phyloP scores from a whole-genome alignment of 1,139 yeast species.

The Saccharomyces hybrid region DNA sequence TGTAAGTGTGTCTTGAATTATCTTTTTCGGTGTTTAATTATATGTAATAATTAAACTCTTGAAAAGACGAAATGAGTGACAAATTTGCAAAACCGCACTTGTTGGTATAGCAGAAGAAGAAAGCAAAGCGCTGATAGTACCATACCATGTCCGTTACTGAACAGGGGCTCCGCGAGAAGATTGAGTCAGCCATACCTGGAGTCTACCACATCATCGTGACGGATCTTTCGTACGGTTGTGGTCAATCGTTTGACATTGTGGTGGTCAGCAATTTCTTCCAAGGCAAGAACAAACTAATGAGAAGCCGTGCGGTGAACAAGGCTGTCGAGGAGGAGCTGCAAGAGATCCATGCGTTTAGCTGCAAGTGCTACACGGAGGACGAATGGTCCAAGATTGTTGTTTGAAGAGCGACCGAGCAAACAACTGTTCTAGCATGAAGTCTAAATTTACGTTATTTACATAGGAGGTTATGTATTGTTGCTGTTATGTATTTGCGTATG shows the following conservation, averaged over 20 bases:
- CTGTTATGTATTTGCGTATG: background rate
- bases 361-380: slow-evolving; percentile 67
- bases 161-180: slow-evolving; percentile 21
- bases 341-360: slow-evolving; percentile 88
- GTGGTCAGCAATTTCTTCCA: slow-evolving; percentile 72
- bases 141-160: slow-evolving; percentile 11
- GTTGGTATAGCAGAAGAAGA: background rate
- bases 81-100: background rate
- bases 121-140: background rate
- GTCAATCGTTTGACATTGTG: slow-evolving; percentile 76
- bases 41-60: background rate
- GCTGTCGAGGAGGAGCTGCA: slow-evolving; percentile 78
- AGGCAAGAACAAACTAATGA: slow-evolving; percentile 77
- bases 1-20: too few relatives aligned
- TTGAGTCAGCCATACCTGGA: slow-evolving; percentile 21
- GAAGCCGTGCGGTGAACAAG: slow-evolving; percentile 79
- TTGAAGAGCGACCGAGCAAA: background rate
- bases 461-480: background rate
- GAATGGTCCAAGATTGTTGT: slow-evolving; percentile 50
- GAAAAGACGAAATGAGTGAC: background rate
- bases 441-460: background rate
- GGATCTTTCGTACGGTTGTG: slow-evolving; percentile 69
- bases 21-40: too few relatives aligned
- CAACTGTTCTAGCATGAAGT: too few relatives aligned
- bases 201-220: slow-evolving; percentile 30